These are phyloP conservation scores for Trichoderma lentiforme DNA, from an alignment of 2,329 filamentous ascomycete species.

Conservation along the genomic window DNA sequence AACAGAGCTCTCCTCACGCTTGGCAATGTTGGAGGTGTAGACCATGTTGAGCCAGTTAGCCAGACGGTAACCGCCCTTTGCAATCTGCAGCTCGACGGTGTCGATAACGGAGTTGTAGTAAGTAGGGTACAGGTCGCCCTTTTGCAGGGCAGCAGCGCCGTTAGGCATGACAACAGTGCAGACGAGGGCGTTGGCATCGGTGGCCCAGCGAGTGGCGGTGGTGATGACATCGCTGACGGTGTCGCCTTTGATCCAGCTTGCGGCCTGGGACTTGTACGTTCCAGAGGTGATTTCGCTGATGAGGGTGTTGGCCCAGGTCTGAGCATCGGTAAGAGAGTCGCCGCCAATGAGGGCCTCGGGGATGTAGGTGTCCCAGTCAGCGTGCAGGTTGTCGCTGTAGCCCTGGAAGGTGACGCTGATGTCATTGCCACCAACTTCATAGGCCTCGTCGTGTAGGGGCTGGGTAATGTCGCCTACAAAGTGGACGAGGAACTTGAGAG, in stretches of 20 bases:
- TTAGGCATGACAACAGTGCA: slow-evolving; percentile 42
- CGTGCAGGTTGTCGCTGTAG: slow-evolving; percentile 54
- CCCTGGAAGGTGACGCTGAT: slow-evolving; percentile 53
- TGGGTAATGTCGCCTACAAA: slow-evolving; percentile 57
- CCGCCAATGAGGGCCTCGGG: slow-evolving; percentile 44
- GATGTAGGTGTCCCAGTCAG: slow-evolving; percentile 59
- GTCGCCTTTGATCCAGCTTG: slow-evolving; percentile 36
- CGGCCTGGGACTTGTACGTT: slow-evolving; percentile 33
- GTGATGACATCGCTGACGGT: slow-evolving; percentile 31
- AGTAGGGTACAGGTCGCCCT: slow-evolving; percentile 37
- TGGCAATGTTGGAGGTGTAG: slow-evolving; percentile 24
- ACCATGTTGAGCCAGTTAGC: slow-evolving; percentile 32
- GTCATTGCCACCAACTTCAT: slow-evolving; percentile 49
- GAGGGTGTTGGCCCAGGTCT: slow-evolving; percentile 38
- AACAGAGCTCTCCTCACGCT: background rate
- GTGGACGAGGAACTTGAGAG: slow-evolving; percentile 36
- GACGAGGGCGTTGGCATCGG: slow-evolving; percentile 41
- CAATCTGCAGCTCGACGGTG: slow-evolving; percentile 42
- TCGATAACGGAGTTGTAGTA: slow-evolving; percentile 40
- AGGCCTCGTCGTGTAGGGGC: slow-evolving; percentile 52
- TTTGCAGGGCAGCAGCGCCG: slow-evolving; percentile 37
- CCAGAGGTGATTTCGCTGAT: slow-evolving; percentile 36
- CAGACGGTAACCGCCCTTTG: slow-evolving; percentile 41
- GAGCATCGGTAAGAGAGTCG: slow-evolving; percentile 33
- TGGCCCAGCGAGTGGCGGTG: slow-evolving; percentile 39